Percentiles rank a stretch among this genome's conserved stretches.
These are phyloP conservation scores for Claviceps maximensis DNA, from an alignment of 2,329 filamentous ascomycete species.

Conservation along the genomic window DNA sequence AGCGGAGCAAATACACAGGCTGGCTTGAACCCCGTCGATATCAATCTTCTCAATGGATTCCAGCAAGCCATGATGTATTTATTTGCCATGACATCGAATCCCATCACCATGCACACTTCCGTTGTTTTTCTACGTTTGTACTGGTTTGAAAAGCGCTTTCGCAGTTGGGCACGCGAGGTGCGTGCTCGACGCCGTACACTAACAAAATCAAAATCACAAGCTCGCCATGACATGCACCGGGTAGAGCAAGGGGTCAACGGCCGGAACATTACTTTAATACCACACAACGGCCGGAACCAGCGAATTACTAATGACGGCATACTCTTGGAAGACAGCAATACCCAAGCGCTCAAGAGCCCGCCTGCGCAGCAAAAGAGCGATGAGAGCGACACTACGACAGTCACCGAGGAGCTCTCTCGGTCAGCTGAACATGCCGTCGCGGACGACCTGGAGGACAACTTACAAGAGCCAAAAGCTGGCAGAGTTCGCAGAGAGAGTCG, in stretches of 20 bases:
- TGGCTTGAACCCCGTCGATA: constrained; percentile 69
- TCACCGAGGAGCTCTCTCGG: constrained; percentile 12
- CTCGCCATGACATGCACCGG: constrained; percentile 28
- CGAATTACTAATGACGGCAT: constrained; percentile 50
- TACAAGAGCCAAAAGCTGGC: background rate
- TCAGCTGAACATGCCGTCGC: constrained; percentile 1
- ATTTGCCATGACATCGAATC: constrained; percentile 61
- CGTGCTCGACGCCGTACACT: constrained; percentile 50
- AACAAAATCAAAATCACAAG: constrained; percentile 45
- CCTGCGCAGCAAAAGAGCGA: constrained; percentile 13
- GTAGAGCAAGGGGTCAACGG: constrained; percentile 52
- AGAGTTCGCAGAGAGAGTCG: constrained; percentile 1
- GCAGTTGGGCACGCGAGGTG: constrained; percentile 65
- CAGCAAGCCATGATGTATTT: constrained; percentile 64
- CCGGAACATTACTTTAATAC: constrained; percentile 53
- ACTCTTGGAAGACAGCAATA: constrained; percentile 28
- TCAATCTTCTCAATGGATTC: constrained; percentile 55
- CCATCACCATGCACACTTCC: constrained; percentile 70
- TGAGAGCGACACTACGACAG: constrained; percentile 25
- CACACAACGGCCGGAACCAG: constrained; percentile 37
- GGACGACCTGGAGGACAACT: constrained; percentile 2
- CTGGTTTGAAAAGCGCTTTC: constrained; percentile 97
- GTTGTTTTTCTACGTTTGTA: constrained; percentile 90
- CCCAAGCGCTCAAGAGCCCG: constrained; percentile 15
- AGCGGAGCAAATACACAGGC: constrained; percentile 81